Evolutionary conservation across 2,329 filamentous ascomycete species (phyloP).

Genomic region (Microsporum audouinii): DNA sequence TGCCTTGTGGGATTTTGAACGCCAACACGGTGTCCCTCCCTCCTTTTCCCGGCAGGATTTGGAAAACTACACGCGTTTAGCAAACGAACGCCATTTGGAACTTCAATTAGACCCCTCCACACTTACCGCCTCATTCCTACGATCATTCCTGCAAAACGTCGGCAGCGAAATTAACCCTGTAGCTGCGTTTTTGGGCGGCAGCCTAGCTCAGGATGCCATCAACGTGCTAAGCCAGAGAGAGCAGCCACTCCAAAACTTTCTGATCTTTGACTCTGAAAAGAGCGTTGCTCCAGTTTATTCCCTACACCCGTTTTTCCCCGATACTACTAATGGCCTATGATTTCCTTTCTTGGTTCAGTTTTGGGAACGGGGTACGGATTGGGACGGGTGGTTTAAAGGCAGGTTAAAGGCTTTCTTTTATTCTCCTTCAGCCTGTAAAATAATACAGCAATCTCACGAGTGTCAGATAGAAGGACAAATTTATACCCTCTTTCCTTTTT

Average conservation of each 20-base stretch:
- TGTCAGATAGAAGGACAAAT: neutral
- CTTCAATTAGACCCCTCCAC: slow-evolving; percentile 58
- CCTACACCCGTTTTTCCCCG: slow-evolving; percentile 55
- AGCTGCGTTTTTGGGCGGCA: slow-evolving; percentile 76
- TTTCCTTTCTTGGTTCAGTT: neutral
- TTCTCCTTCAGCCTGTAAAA: neutral
- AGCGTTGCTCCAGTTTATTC: slow-evolving; percentile 71
- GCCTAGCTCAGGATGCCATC: slow-evolving; percentile 91
- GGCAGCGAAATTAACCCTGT: slow-evolving; percentile 76
- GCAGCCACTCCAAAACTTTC: slow-evolving; percentile 90
- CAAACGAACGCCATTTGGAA: slow-evolving; percentile 65
- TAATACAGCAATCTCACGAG: neutral
- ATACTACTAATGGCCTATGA: neutral
- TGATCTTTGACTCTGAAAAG: slow-evolving; percentile 77
- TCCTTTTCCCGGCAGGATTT: slow-evolving; percentile 53
- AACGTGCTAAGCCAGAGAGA: slow-evolving; percentile 85
- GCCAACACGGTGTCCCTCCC: slow-evolving; percentile 45
- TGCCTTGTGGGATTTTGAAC: slow-evolving; percentile 79
- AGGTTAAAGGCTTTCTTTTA: neutral
- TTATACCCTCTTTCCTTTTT: neutral
- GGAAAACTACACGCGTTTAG: slow-evolving; percentile 62
- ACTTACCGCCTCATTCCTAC: slow-evolving; percentile 58
- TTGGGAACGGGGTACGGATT: neutral
- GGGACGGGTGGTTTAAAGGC: neutral
- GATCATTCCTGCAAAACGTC: slow-evolving; percentile 77